Percentiles rank a stretch among this genome's conserved stretches.
Conservation (phyloP, 2,329 filamentous ascomycete genomes). For the Arthrobotrys megalospora region DNA sequence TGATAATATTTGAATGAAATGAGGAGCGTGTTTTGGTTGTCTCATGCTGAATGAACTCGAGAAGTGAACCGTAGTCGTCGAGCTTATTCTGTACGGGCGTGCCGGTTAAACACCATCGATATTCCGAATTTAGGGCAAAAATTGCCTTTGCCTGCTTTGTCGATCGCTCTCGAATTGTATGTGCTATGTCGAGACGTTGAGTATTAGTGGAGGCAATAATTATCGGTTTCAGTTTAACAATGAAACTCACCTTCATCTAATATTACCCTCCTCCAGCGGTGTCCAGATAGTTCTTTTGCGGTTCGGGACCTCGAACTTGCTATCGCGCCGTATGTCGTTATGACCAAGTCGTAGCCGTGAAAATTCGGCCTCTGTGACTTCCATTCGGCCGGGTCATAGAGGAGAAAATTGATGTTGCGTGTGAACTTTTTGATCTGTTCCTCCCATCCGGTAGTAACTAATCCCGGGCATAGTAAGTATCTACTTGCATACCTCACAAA, state of each 20-base stretch:
- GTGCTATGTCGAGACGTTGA: constrained; percentile 64
- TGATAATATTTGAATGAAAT: constrained; percentile 64
- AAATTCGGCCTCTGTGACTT: constrained; percentile 41
- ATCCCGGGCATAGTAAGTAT: constrained; percentile 1
- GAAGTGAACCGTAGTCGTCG: constrained; percentile 67
- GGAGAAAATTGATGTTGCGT: constrained; percentile 50
- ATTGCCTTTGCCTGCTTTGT: constrained; percentile 65
- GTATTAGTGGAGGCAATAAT: not conserved
- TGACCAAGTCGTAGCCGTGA: constrained; percentile 63
- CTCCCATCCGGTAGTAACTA: constrained; percentile 58
- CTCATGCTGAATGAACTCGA: constrained; percentile 66
- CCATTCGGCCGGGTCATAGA: constrained; percentile 64
- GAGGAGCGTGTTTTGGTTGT: constrained; percentile 28
- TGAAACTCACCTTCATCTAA: constrained; percentile 68
- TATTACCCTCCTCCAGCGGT: constrained; percentile 66
- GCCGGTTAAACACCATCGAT: constrained; percentile 68
- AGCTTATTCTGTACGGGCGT: constrained; percentile 69
- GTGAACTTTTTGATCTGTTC: constrained; percentile 56
- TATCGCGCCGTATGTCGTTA: constrained; percentile 66
- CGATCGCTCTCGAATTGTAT: constrained; percentile 66
- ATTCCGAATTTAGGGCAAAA: constrained; percentile 61
- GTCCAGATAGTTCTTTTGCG: constrained; percentile 22
- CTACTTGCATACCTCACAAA: too few relatives aligned
- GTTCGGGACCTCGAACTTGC: constrained; percentile 45
- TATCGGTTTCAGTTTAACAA: not conserved